These are phyloP conservation scores for Trametes maxima DNA, from an alignment of 768 basidiomycete genomes.

Conservation along the genomic window DNA sequence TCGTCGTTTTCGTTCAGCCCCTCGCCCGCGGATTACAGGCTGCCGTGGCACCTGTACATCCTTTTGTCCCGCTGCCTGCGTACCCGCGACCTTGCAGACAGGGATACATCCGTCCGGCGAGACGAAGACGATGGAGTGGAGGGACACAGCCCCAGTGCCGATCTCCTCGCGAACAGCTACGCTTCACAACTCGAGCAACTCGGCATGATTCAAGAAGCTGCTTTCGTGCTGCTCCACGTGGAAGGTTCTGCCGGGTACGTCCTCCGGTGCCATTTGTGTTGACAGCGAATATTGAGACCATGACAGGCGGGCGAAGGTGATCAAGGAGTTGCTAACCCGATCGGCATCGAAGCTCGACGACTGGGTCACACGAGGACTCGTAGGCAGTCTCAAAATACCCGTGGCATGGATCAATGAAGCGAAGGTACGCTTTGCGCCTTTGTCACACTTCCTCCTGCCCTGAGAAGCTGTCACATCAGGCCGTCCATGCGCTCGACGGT, in stretches of 20 bases:
- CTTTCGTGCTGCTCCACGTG: conserved; percentile 88
- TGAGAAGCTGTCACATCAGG: conserved; percentile 44
- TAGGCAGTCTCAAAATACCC: conserved; percentile 81
- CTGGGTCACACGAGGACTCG: conserved; percentile 70
- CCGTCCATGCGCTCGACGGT: conserved; percentile 59
- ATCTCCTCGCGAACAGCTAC: conserved; percentile 80
- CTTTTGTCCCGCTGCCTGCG: conserved; percentile 82
- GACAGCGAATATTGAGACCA: neutral
- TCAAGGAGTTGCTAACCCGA: conserved; percentile 79
- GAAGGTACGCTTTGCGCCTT: conserved; percentile 50
- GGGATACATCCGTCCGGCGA: conserved; percentile 45
- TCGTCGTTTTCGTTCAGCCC: conserved; percentile 73
- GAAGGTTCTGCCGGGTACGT: conserved; percentile 79
- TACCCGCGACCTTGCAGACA: conserved; percentile 86
- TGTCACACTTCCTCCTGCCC: neutral
- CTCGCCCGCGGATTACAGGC: conserved; percentile 76
- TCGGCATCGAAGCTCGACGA: conserved; percentile 67
- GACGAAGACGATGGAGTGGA: conserved; percentile 49
- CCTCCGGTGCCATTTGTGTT: neutral
- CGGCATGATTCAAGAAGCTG: conserved; percentile 82
- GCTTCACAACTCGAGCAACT: conserved; percentile 83
- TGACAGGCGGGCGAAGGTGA: conserved; percentile 74
- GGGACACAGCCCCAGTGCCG: conserved; percentile 84
- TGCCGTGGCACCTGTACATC: conserved; percentile 93
- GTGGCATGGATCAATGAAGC: conserved; percentile 88